Evolutionary conservation across 495 filamentous ascomycete species (phyloP).

Genomic region (Daldinia bambusicola): DNA sequence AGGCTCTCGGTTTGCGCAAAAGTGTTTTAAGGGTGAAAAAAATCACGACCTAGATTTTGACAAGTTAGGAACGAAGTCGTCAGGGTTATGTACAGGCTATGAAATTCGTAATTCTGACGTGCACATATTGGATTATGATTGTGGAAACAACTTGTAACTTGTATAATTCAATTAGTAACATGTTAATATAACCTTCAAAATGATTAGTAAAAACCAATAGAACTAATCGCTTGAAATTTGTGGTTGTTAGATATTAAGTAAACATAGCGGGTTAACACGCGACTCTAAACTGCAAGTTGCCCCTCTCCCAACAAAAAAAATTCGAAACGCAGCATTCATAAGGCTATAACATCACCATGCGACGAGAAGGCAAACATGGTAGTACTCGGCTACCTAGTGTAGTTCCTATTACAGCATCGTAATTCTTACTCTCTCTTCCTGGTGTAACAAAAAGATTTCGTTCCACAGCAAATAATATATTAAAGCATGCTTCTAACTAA

Average conservation of each 20-base stretch:
- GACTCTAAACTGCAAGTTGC: slow-evolving; percentile 12
- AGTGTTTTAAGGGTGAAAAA: not conserved
- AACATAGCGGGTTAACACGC: not conserved
- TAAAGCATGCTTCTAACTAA: not conserved
- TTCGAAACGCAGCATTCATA: not conserved
- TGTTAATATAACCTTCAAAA: too few relatives aligned
- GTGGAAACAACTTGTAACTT: too few relatives aligned
- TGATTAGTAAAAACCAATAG: too few relatives aligned
- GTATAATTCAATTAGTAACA: too few relatives aligned
- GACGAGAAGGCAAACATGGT: not conserved
- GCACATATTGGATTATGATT: too few relatives aligned
- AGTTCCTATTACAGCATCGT: not conserved
- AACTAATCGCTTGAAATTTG: not conserved
- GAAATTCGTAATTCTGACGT: not conserved
- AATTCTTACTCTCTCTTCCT: not conserved
- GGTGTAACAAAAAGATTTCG: not conserved
- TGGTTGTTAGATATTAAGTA: not conserved
- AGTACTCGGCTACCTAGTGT: not conserved
- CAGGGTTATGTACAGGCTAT: not conserved
- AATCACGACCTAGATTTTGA: not conserved
- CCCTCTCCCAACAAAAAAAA: slow-evolving; percentile 38
- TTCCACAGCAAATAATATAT: not conserved
- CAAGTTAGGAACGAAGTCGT: not conserved
- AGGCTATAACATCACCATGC: not conserved
- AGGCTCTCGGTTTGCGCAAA: not conserved